Conservation (phyloP, 2,329 filamentous ascomycete genomes). For the Paecilomyces variotii region DNA sequence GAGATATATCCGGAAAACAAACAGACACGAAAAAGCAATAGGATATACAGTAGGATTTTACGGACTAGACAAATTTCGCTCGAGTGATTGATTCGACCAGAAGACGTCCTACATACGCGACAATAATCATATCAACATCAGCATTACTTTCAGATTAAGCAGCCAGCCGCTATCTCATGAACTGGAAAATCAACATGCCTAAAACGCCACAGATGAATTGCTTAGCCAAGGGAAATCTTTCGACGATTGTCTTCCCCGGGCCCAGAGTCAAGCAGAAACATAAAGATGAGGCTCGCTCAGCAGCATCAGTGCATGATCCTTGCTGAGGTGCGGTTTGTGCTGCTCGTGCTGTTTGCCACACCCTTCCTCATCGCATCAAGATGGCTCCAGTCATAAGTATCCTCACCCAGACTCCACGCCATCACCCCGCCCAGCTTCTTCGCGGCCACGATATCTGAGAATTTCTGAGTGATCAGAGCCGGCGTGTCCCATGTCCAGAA, state of each 20-base stretch:
- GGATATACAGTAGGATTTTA: not conserved
- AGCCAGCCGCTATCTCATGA: not conserved
- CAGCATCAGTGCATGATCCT: not conserved
- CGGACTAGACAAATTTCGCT: too few relatives aligned
- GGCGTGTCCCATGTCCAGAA: conserved; percentile 72
- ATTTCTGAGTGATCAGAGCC: conserved; percentile 53
- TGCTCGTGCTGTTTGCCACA: conserved; percentile 3
- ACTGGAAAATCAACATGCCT: not conserved
- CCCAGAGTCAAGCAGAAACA: not conserved
- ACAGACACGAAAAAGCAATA: not conserved
- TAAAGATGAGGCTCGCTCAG: too few relatives aligned
- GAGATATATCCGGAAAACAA: not conserved
- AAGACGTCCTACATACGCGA: too few relatives aligned
- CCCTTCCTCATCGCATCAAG: conserved; percentile 36
- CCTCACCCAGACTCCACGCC: conserved; percentile 68
- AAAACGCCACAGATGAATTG: not conserved
- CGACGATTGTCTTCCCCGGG: too few relatives aligned
- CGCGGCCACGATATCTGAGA: conserved; percentile 49
- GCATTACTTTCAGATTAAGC: not conserved
- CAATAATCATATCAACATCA: not conserved
- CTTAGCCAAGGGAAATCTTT: not conserved
- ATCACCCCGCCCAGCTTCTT: conserved; percentile 61
- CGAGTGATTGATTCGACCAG: too few relatives aligned
- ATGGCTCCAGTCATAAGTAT: conserved; percentile 41
- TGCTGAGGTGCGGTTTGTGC: not conserved